Evolutionary conservation across 495 filamentous ascomycete species (phyloP), one percentile per base, ranked within the genome.

Genomic region (Penicillium cataractarum): DNA sequence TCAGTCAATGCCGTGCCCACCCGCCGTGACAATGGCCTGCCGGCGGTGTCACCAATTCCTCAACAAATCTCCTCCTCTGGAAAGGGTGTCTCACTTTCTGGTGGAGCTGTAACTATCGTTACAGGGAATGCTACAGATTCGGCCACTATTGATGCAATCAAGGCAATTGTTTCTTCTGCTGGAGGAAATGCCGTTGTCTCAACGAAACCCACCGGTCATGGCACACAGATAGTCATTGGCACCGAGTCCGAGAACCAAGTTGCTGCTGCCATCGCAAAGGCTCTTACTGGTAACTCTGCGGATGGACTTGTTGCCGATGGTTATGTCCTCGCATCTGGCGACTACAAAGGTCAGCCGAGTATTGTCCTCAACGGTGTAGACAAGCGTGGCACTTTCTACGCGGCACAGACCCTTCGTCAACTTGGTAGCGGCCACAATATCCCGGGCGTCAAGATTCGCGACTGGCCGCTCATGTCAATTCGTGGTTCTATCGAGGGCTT

Each of bases 381-480:
- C 55, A 44, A 54, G 6, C 64, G 64, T 24, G 64, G 64, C 21
- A 65, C 54, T 9, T 65, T 65, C 49, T 65, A 65, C n/a, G 64
- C 64, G 22, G 37, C 60, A 22, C 64, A 65, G 31, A 65, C 64
- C 9, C 64, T 65, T 40, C 64, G 64, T 24, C 64, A 65, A 50
- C 37, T 65, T 24, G 37, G 51, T 17, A 48, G 24, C 13, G 49
- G 50, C 10, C 44, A 54, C 12, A 26, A 58, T 15, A 27, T 65
- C 5, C 60, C 64, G 2, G 60, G 60, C 9, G n/a, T 59, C n/a
- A 50, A 63, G 13, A 49, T 65, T 19, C 64, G 60, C 12, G 64
- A 65, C 22, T 65, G 64, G 64, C 64, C 64, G 22, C 64, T 65
- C 13, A 65, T 65, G 64, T 55, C 60, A 6, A 65, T 65, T 17